Evolutionary conservation across 2,329 filamentous ascomycete genomes (phyloP), one percentile per base, ranked within the genome.

Genomic region (Penicillium sp.): DNA sequence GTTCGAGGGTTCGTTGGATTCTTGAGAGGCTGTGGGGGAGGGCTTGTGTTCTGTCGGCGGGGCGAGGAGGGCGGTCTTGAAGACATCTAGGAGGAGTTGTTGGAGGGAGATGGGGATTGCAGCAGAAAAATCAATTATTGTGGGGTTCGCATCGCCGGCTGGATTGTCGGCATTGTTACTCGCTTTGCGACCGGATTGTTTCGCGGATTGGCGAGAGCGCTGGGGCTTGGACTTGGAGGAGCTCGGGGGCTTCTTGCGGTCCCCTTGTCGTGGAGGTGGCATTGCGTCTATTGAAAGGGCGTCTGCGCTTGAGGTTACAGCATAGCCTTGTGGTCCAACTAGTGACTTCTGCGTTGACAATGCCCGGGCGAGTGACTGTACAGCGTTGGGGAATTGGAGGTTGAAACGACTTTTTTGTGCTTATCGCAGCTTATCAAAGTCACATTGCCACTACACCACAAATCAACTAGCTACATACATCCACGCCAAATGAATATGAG

Each of bases 71-170:
- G 85, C 74, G 45, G 77, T 68, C 42, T 75, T 75, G 69, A 94
- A 95, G 47, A 88, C 71, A 54, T 88, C 76, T 32, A 95, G 72
- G 17, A 93, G 73, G 23, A 77, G 69, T 62, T 90, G 86, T 58
- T 88, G 85, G 2, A 83, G 60, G 27, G 75, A 65, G 6, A 75
- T 31, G 1, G 77, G 73, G 13, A 80, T 58, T 14, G 55, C 54
- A n/a, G 49, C 40, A 10, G 52, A 54, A 13, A 65, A 48, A 9
- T 63, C 47, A 34, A 50, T 48, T 18, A 39, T 33, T 9, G 35
- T 17, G 10, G 43, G 15, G 7, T 43, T 29, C 14, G 25, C 10
- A 13, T 38, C 28, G 28, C 39, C 38, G 2, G 25, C 34, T 16
- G 23, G 27, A 23, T 43, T 39, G 19, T 7, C 11, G 25, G 25